Base-by-base conservation (phyloP, 208 protist genomes). In the Polymyxa betae region DNA sequence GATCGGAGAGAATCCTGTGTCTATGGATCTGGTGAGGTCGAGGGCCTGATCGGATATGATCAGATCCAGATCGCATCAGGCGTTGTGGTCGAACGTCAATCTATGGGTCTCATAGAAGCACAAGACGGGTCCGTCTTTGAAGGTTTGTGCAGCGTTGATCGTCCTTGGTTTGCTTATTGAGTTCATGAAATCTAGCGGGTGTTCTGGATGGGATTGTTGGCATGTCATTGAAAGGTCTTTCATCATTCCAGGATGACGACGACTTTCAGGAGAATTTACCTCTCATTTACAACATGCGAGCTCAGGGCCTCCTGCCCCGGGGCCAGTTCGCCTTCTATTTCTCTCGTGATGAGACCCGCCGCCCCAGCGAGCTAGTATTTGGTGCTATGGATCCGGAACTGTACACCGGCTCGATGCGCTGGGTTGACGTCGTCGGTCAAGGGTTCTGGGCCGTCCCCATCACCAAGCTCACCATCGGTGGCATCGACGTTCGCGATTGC, bases 11-110 rank as follows among this genome's bases (percentile, higher is more conserved):
- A 98, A 93, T 90, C 94, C 41, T 97, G 98, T 90, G 92, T 93
- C 92, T 98, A 98, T 43, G 97, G 97, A 88, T 95, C 94, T 92
- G 97, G 97, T 64, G 93, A 94, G 16, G 93, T 98, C 38, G 93
- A 90, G 1, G 97, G 97, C 46, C 95, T 96, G 93, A 68, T 97
- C 49, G 95, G 95, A 38, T 32, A 92, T 66, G 97, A 98, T 92
- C 91, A 88, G 43, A 92, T 98, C 45, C 92, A 78, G 60, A 54
- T 98, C 46, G 96, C n/a, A n/a, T 29, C 92, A 88, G 93, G 92
- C 54, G 89, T 98, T 49, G 82, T 41, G 16, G 93, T 95, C 44
- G 93, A 94, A n/a, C 89, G 93, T 43, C 49, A 90, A 45, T 68
- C 89, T 16, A 94, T 93, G 64, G 93, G 89, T 46, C 91, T 94